A percentile compares a stretch with the other conserved stretches of the same genome.
Evolutionary conservation across 2,329 filamentous ascomycete species (phyloP).

Genomic region (Escovopsis weberi): DNA sequence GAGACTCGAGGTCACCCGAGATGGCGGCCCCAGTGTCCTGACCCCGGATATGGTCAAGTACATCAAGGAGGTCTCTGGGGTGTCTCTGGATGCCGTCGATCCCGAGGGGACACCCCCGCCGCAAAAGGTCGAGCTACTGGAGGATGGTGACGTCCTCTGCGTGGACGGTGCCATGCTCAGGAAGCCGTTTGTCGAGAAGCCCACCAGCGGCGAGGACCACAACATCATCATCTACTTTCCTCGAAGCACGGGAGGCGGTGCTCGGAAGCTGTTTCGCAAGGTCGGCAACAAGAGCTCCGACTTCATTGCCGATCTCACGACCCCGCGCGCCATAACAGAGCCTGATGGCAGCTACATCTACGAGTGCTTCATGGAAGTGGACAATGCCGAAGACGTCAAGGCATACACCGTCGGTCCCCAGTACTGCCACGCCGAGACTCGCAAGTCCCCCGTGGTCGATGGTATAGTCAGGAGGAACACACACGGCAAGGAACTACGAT

Average conservation of each 20-base stretch:
- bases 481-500: slow-evolving; percentile 91
- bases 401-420: slow-evolving; percentile 89
- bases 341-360: slow-evolving; percentile 79
- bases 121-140: slow-evolving; percentile 66
- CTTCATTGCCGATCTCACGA: slow-evolving; percentile 60
- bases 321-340: slow-evolving; percentile 72
- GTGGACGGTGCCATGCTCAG: slow-evolving; percentile 71
- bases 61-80: slow-evolving; percentile 65
- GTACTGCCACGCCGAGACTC: slow-evolving; percentile 92
- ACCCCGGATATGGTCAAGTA: slow-evolving; percentile 69
- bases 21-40: slow-evolving; percentile 71
- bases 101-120: slow-evolving; percentile 50
- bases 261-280: slow-evolving; percentile 84
- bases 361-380: slow-evolving; percentile 90
- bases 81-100: slow-evolving; percentile 56
- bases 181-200: slow-evolving; percentile 97
- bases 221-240: slow-evolving; percentile 98
- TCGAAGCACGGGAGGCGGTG: slow-evolving; percentile 72
- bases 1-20: slow-evolving; percentile 79
- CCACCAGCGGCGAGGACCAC: slow-evolving; percentile 94
- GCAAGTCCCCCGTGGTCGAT: slow-evolving; percentile 94
- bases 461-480: slow-evolving; percentile 91
- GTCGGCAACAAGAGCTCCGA: slow-evolving; percentile 99
- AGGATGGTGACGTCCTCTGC: slow-evolving; percentile 73
- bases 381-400: slow-evolving; percentile 97